Base-by-base conservation (phyloP, 495 filamentous ascomycete species). In the Schizothecium vesticola region DNA sequence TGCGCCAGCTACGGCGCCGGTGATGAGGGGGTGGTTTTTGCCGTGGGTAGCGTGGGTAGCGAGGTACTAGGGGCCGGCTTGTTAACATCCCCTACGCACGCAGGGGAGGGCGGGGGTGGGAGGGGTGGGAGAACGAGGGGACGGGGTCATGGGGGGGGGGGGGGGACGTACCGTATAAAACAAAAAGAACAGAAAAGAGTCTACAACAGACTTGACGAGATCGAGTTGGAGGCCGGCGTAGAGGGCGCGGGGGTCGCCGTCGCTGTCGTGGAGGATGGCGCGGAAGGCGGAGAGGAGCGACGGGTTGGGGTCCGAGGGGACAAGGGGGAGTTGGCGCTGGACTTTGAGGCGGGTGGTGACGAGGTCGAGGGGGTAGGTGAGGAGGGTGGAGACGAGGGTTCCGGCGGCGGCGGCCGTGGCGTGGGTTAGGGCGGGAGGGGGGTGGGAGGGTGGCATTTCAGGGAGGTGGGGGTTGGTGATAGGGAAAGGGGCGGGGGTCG, bases 291-390 rank as follows among this genome's bases (percentile, higher is more conserved):
- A 91, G 23, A 83, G 22, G 58, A 95, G 76, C 51, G 6, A 60
- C 56, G 13, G 81, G 22, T 64, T 59, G 3, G 75, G 71, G 25
- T 84, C 78, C 1, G 76, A 75, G 4, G 78, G 19, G 13, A n/a
- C n/a, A n/a, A 19, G 33, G 3, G 33, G 82, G 25, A 88, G 80
- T 67, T 87, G 87, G 56, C 86, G 84, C 76, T 96, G 92, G 13
- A 91, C 91, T 78, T 97, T 93, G 5, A 97, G 85, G 13, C 93
- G 86, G 19, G 93, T 92, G 68, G 93, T 89, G 65, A 94, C 88
- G n/a, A 96, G 84, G 74, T 91, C 90, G 25, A 97, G 85, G 2
- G 94, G 94, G 76, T 97, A 96, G 11, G 90, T 87, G 57, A 87
- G 78, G 61, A 94, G 78, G 73, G 93, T 94, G 3, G 93, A 93